Conservation (phyloP, 805 yeast species). For the Pichia californica region DNA sequence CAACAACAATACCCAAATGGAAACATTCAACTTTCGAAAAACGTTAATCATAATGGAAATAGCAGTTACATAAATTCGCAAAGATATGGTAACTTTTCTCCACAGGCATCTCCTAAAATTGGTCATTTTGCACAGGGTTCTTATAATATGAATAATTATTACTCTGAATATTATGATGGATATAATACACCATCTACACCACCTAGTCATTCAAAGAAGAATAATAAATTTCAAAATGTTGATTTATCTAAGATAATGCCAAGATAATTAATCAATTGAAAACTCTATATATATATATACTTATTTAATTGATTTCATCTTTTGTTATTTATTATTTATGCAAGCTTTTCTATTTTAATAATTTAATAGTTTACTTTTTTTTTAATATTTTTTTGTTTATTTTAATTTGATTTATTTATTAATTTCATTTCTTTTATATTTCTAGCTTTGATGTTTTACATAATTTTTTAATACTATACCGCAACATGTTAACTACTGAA, state of each 20-base stretch:
- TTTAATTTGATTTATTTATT: neutral
- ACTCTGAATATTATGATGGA: neutral
- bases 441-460: neutral
- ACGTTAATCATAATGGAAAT: no score
- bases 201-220: constrained; percentile 1
- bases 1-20: neutral
- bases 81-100: neutral
- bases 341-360: no score
- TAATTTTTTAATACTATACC: no score
- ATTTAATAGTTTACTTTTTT: no score
- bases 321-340: neutral
- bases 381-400: no score
- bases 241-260: constrained; percentile 11
- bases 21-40: neutral
- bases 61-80: neutral
- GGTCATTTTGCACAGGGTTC: neutral
- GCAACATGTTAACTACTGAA: no score
- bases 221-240: constrained; percentile 4
- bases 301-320: no score
- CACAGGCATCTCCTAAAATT: neutral
- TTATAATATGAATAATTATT: no score
- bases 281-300: no score
- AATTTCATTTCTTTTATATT: neutral
- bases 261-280: no score
- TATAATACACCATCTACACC: neutral